Evolutionary conservation across 352 stramenopile genomes (phyloP), one percentile per base, ranked within the genome.

Genomic region (Phytophthora foliorum): DNA sequence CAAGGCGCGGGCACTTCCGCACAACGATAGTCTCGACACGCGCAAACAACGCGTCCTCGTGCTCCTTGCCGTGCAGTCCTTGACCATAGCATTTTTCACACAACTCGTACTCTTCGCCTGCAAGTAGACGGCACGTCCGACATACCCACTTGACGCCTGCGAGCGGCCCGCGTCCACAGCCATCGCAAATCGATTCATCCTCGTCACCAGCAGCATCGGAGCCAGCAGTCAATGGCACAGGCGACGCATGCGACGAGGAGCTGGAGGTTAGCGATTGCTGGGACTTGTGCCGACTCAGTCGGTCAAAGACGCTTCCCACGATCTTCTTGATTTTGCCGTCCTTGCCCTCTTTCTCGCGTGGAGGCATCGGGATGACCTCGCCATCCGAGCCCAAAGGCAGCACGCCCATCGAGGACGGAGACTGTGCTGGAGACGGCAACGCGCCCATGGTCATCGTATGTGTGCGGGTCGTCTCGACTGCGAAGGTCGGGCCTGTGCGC

Each of bases 271-370:
- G 58, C 9, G 79, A 69, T 44, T 77, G 63, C 60, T 82, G 80
- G 24, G 76, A 75, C 57, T 91, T 90, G 77, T 90, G 82, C 21
- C 84, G 82, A 66, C 85, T 88, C 27, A 92, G 63, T 3, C 84
- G 81, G 50, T 90, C 83, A 68, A 88, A 88, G 6, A 92, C 74
- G 36, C 80, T 91, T 25, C 83, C 85, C 53, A 93, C 78, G 45
- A 93, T 86, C 59, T 93, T 93, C 64, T 93, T 93, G 69, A 90
- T 91, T 57, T 91, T 91, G 64, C 81, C 78, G 51, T 89, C 78
- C 41, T 85, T 81, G 25, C 56, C 60, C 51, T 74, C 67, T 66
- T 68, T 76, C 51, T 72, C 65, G 7, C 63, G 61, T 6, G 54
- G 57, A 39, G 63, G 62, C 39, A 64, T 67, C 5, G 62, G 61